A percentile compares a stretch with the other conserved stretches of the same genome.
Evolutionary conservation across 352 stramenopile genomes (phyloP).

Genomic region (Phytophthora kernoviae): DNA sequence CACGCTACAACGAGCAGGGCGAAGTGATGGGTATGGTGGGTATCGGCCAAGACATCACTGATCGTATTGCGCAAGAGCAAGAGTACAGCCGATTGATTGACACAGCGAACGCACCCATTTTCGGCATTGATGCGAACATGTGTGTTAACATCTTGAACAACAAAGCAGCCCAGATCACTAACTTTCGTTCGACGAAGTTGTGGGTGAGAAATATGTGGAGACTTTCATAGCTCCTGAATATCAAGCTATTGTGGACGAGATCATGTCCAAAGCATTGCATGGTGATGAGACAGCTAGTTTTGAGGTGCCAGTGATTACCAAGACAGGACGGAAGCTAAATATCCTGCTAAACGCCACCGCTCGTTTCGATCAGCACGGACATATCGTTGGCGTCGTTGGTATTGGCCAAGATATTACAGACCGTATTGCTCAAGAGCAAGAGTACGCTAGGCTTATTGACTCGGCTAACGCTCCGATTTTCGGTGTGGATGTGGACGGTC

Average conservation of each 20-base stretch:
- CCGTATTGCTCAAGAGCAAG: slow-evolving; percentile 67
- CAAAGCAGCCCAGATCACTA: too few relatives aligned
- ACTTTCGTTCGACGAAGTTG: slow-evolving; percentile 72
- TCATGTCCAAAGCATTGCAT: slow-evolving; percentile 61
- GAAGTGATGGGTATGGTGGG: slow-evolving; percentile 69
- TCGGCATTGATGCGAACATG: too few relatives aligned
- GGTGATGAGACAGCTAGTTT: slow-evolving; percentile 63
- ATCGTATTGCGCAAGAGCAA: too few relatives aligned
- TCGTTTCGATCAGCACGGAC: slow-evolving; percentile 51
- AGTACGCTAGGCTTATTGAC: slow-evolving; percentile 70
- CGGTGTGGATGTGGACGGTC: slow-evolving; percentile 59
- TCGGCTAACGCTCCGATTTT: slow-evolving; percentile 79
- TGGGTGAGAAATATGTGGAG: slow-evolving; percentile 67
- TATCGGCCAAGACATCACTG: too few relatives aligned
- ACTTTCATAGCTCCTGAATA: slow-evolving; percentile 64
- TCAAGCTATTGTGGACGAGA: slow-evolving; percentile 47
- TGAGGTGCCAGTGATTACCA: slow-evolving; percentile 70
- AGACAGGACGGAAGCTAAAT: slow-evolving; percentile 41
- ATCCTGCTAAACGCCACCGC: slow-evolving; percentile 61
- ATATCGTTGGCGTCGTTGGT: slow-evolving; percentile 57
- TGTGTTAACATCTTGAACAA: too few relatives aligned
- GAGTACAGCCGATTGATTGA: too few relatives aligned
- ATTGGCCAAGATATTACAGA: slow-evolving; percentile 72
- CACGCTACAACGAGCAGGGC: slow-evolving; percentile 59
- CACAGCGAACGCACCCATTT: too few relatives aligned